Conservation (phyloP, 768 basidiomycete species). For the Termitomyces sp. region DNA sequence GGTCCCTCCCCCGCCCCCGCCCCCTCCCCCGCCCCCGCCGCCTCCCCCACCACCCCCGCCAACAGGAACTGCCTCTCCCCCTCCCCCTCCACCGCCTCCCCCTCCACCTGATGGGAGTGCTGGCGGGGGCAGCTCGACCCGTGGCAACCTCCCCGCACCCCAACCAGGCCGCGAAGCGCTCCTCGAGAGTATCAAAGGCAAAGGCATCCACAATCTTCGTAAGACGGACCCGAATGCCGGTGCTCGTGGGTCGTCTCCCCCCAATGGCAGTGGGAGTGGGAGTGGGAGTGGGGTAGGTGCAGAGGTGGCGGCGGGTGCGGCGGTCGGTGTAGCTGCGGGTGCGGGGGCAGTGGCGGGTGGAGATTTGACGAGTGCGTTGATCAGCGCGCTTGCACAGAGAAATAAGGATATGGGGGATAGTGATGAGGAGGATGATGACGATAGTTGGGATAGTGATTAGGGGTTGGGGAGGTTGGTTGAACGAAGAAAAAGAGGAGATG, state of each 20-base stretch:
- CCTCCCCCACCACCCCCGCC: slow-evolving; percentile 13
- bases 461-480: not conserved
- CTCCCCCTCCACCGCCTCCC: slow-evolving; percentile 41
- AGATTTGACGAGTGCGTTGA: slow-evolving; percentile 79
- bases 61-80: slow-evolving; percentile 24
- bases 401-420: slow-evolving; percentile 88
- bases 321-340: slow-evolving; percentile 30
- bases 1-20: slow-evolving; percentile 39
- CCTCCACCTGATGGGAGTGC: slow-evolving; percentile 17
- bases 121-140: not conserved
- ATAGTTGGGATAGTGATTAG: slow-evolving; percentile 62
- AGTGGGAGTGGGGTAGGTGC: slow-evolving; percentile 30
- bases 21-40: slow-evolving; percentile 27
- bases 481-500: not conserved
- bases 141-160: slow-evolving; percentile 41
- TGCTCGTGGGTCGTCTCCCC: not conserved
- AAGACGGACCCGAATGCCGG: slow-evolving; percentile 9
- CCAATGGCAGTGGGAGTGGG: slow-evolving; percentile 20
- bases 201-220: slow-evolving; percentile 9
- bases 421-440: slow-evolving; percentile 75
- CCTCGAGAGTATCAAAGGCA: slow-evolving; percentile 12
- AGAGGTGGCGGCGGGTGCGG: slow-evolving; percentile 31
- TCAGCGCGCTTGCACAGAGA: slow-evolving; percentile 75
- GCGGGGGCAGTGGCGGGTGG: slow-evolving; percentile 49
- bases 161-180: slow-evolving; percentile 48